Percentiles rank a stretch among this genome's conserved stretches.
These are phyloP conservation scores for Parastagonospora nodorum DNA, from an alignment of 2,329 filamentous ascomycete genomes.

Conservation along the genomic window DNA sequence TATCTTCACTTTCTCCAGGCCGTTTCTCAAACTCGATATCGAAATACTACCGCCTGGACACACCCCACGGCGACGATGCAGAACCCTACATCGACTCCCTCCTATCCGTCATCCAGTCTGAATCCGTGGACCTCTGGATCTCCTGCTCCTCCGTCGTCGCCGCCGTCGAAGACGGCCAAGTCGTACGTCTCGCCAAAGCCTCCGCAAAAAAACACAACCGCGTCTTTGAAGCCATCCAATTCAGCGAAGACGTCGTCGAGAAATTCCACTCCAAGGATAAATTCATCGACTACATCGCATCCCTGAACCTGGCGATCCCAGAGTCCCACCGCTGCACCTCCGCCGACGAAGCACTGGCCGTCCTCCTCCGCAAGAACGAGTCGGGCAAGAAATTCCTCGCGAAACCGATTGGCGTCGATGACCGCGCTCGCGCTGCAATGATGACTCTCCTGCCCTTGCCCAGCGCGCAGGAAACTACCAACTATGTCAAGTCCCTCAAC, in stretches of 20 bases:
- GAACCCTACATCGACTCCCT: constrained; percentile 62
- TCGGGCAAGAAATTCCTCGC: constrained; percentile 63
- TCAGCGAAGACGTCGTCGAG: constrained; percentile 61
- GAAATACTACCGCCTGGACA: constrained; percentile 58
- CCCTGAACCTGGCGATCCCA: constrained; percentile 48
- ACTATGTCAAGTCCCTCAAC: constrained; percentile 59
- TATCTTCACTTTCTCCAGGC: constrained; percentile 46
- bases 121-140: constrained; percentile 73
- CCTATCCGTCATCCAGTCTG: constrained; percentile 62
- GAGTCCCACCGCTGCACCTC: constrained; percentile 59
- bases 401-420: constrained; percentile 68
- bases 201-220: constrained; percentile 57
- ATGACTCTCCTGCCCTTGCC: constrained; percentile 64
- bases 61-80: constrained; percentile 39
- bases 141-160: constrained; percentile 72
- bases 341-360: constrained; percentile 56
- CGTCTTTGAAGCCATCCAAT: constrained; percentile 66
- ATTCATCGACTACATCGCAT: constrained; percentile 65
- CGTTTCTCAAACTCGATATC: constrained; percentile 63
- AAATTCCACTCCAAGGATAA: constrained; percentile 67
- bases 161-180: constrained; percentile 69
- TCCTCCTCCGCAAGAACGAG: constrained; percentile 49
- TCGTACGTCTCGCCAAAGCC: constrained; percentile 56
- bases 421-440: constrained; percentile 64
- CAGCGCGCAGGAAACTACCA: constrained; percentile 58